Evolutionary conservation across 2,329 filamentous ascomycete genomes (phyloP).

Genomic region (Lecanicillium sp.): DNA sequence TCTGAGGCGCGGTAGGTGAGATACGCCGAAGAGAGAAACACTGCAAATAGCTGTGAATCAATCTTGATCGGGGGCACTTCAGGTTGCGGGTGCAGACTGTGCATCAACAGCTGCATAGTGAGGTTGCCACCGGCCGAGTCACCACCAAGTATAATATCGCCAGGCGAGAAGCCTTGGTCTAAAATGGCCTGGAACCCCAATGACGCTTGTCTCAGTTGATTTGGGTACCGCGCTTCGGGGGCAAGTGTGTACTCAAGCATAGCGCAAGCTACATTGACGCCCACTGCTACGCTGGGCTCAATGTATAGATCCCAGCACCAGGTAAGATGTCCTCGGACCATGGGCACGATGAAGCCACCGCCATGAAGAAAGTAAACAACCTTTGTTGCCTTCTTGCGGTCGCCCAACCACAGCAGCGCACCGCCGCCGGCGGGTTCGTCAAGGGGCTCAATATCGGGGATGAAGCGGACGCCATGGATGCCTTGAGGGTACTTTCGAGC

Average conservation of each 20-base stretch:
- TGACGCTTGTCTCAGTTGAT: slow-evolving; percentile 14
- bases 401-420: slow-evolving; percentile 25
- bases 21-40: slow-evolving; percentile 25
- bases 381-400: slow-evolving; percentile 22
- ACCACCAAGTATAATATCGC: slow-evolving; percentile 14
- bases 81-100: slow-evolving; percentile 24
- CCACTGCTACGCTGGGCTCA: slow-evolving; percentile 5
- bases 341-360: slow-evolving; percentile 23
- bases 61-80: slow-evolving; percentile 16
- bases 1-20: slow-evolving; percentile 16
- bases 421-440: slow-evolving; percentile 3
- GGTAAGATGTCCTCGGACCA: slow-evolving; percentile 19
- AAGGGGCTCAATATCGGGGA: neutral
- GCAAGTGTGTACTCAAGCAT: slow-evolving; percentile 16
- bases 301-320: slow-evolving; percentile 25
- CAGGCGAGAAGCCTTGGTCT: neutral
- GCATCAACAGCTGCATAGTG: slow-evolving; percentile 22
- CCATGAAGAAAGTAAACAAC: slow-evolving; percentile 27
- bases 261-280: slow-evolving; percentile 15
- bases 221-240: slow-evolving; percentile 14
- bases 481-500: neutral
- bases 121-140: slow-evolving; percentile 29
- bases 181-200: neutral
- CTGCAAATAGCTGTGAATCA: slow-evolving; percentile 19
- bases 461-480: neutral